phyloP scores from a whole-genome alignment of 2,329 filamentous ascomycete genomes.

The Mycosphaerella sp. region DNA sequence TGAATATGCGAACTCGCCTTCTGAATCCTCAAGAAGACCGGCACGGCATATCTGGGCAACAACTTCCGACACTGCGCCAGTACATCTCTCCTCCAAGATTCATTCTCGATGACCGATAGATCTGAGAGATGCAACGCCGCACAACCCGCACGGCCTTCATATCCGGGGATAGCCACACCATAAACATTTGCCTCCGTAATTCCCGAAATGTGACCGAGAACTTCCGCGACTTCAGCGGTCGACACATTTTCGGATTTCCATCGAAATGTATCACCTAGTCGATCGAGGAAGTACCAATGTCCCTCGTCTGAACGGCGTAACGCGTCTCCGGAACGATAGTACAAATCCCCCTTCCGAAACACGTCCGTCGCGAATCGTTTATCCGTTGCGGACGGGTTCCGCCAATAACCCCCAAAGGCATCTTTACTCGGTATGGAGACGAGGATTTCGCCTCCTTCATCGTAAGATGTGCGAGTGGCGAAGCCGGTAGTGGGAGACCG shows the following conservation, averaged over 20 bases:
- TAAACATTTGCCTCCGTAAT: conserved; percentile 44
- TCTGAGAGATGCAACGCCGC: conserved; percentile 50
- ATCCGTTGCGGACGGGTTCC: conserved; percentile 58
- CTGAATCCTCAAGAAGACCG: conserved; percentile 62
- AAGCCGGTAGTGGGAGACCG: conserved; percentile 63
- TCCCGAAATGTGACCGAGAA: conserved; percentile 37
- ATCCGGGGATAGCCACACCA: conserved; percentile 40
- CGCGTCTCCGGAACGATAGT: conserved; percentile 42
- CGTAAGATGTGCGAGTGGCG: conserved; percentile 55
- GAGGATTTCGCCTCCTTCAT: conserved; percentile 66
- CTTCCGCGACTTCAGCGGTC: conserved; percentile 42
- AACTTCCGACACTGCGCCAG: conserved; percentile 51
- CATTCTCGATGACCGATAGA: conserved; percentile 45
- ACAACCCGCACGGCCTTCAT: conserved; percentile 49
- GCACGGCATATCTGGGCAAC: conserved; percentile 69
- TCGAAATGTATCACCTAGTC: conserved; percentile 42
- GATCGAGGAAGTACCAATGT: conserved; percentile 44
- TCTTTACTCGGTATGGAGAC: conserved; percentile 53
- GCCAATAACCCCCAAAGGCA: conserved; percentile 63
- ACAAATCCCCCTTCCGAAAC: conserved; percentile 42
- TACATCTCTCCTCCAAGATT: conserved; percentile 48
- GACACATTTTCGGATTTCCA: conserved; percentile 46
- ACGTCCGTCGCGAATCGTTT: conserved; percentile 46
- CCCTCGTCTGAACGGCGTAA: conserved; percentile 38
- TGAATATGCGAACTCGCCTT: conserved; percentile 53